A percentile compares a stretch with the other conserved stretches of the same genome.
Conservation (phyloP, 2,329 filamentous ascomycete species). For the Fusarium stilboides region DNA sequence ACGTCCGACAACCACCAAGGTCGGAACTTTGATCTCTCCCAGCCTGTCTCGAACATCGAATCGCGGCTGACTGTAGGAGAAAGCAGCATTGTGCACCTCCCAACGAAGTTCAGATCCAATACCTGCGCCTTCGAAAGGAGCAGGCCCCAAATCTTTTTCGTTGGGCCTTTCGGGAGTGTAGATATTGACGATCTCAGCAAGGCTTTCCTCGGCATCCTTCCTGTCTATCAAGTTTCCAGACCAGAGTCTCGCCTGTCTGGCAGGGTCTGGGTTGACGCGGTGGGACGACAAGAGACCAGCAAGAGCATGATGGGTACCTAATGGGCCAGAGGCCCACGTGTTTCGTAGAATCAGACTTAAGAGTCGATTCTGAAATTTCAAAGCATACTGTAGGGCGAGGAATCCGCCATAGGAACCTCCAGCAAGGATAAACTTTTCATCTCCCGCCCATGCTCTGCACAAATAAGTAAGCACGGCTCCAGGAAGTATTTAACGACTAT, state of each 20-base stretch:
- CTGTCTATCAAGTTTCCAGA: neutral
- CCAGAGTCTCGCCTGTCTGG: slow-evolving; percentile 21
- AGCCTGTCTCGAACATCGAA: slow-evolving; percentile 13
- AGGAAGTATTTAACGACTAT: rapidly evolving
- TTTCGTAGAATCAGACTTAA: neutral
- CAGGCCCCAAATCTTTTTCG: neutral
- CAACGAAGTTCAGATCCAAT: slow-evolving; percentile 2
- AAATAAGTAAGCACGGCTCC: rapidly evolving
- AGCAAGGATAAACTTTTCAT: slow-evolving; percentile 18
- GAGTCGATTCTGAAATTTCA: slow-evolving; percentile 4
- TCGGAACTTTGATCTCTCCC: slow-evolving; percentile 2
- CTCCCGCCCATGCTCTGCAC: slow-evolving; percentile 3
- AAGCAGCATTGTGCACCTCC: slow-evolving; percentile 23
- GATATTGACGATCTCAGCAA: slow-evolving; percentile 17
- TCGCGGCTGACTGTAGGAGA: slow-evolving; percentile 14
- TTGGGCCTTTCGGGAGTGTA: neutral
- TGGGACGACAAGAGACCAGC: slow-evolving; percentile 1
- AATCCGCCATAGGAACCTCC: slow-evolving; percentile 23
- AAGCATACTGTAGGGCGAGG: slow-evolving; percentile 12
- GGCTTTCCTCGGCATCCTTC: slow-evolving; percentile 2
- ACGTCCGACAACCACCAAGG: slow-evolving; percentile 10
- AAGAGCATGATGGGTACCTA: slow-evolving; percentile 4
- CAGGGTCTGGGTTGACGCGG: slow-evolving; percentile 7
- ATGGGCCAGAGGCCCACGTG: slow-evolving; percentile 8
- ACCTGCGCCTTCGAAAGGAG: neutral